phyloP scores from a whole-genome alignment of 1,284 basidiomycete species.

The Austroboletus novae-zelandiae region DNA sequence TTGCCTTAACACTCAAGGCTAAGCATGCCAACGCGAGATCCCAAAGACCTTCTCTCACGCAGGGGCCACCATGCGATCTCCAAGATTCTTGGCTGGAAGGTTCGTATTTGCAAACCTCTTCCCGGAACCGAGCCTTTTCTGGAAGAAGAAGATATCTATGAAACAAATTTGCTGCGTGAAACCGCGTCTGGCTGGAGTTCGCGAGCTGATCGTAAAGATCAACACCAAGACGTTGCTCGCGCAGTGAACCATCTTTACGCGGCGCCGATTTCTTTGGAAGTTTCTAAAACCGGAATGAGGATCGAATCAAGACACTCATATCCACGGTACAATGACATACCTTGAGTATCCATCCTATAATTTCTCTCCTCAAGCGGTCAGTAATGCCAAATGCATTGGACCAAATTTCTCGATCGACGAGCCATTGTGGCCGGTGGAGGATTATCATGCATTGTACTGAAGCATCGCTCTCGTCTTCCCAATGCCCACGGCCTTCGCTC shows the following conservation, averaged over 20 bases:
- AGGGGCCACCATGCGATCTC: not conserved
- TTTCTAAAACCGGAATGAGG: slow-evolving; percentile 15
- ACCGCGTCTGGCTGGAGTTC: slow-evolving; percentile 53
- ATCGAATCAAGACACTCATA: not conserved
- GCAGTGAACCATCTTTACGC: slow-evolving; percentile 1
- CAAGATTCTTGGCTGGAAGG: not conserved
- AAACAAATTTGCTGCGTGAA: slow-evolving; percentile 59
- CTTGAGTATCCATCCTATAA: slow-evolving; percentile 44
- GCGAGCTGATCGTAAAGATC: slow-evolving; percentile 54
- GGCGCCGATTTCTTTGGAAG: slow-evolving; percentile 13
- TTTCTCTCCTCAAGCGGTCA: slow-evolving; percentile 31
- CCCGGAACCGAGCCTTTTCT: slow-evolving; percentile 14
- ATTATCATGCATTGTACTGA: not conserved
- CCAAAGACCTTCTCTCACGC: slow-evolving; percentile 40
- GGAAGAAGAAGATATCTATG: slow-evolving; percentile 47
- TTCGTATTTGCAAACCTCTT: not conserved
- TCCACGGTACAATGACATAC: slow-evolving; percentile 25
- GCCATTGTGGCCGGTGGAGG: not conserved
- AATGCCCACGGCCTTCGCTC: slow-evolving; percentile 5
- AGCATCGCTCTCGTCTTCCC: slow-evolving; percentile 19
- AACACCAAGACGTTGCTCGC: slow-evolving; percentile 3
- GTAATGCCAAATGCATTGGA: slow-evolving; percentile 25
- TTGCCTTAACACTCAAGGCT: slow-evolving; percentile 57
- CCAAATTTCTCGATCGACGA: slow-evolving; percentile 11
- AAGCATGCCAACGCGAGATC: slow-evolving; percentile 54